Percentiles rank a stretch among this genome's conserved stretches.
These are phyloP conservation scores for Betula pendula DNA, from an alignment of 306 rosid species.

Conservation along the genomic window DNA sequence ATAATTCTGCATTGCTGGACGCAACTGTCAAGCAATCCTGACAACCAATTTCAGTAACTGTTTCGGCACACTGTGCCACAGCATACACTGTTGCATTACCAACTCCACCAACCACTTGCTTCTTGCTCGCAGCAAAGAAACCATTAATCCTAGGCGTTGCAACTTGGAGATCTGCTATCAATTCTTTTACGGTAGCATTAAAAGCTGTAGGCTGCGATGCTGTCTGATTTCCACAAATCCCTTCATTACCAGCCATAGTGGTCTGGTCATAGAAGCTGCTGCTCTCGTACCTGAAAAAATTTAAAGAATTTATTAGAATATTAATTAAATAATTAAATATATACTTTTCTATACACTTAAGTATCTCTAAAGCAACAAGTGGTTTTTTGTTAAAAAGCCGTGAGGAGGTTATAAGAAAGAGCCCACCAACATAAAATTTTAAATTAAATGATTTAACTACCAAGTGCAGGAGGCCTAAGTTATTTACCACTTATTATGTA, in stretches of 20 bases:
- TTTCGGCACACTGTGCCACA: constrained; percentile 61
- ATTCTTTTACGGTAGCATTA: constrained; percentile 19
- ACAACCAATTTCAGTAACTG: constrained; percentile 33
- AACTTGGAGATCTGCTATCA: constrained; percentile 31
- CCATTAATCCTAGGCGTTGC: constrained; percentile 40
- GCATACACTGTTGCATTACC: constrained; percentile 40
- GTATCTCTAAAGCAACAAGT: no score
- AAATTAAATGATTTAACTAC: no score
- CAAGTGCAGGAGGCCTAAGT: no score
- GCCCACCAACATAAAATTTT: no score
- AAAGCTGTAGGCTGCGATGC: constrained; percentile 21
- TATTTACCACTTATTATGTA: no score
- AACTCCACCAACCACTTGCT: constrained; percentile 2
- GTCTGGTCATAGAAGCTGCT: constrained; percentile 36
- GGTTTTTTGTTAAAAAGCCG: no score
- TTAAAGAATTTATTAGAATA: no score
- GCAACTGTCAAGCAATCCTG: constrained; percentile 45
- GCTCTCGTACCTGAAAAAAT: constrained; percentile 40
- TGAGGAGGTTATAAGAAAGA: no score
- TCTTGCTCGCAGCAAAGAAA: constrained; percentile 46
- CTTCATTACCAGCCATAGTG: constrained; percentile 27
- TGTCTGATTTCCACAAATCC: constrained; percentile 31
- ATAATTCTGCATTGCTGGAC: constrained; percentile 33
- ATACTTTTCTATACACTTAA: no score
- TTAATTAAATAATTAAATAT: no score